These are phyloP conservation scores for Xylona heveae DNA, from an alignment of 495 filamentous ascomycete genomes.

Conservation along the genomic window DNA sequence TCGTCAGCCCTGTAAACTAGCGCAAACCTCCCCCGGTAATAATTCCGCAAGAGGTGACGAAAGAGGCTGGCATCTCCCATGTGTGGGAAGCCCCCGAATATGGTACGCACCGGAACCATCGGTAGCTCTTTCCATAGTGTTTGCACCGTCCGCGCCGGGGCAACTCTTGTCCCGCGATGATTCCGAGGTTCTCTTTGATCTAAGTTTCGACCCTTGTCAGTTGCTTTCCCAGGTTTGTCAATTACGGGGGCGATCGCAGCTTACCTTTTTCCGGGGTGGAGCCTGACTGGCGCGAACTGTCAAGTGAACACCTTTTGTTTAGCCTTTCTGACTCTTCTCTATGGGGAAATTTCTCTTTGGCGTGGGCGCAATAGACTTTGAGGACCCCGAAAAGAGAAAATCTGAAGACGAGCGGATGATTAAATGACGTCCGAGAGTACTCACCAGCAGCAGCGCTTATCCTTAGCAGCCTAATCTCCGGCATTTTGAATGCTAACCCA, in stretches of 20 bases:
- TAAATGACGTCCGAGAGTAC: constrained; percentile 3
- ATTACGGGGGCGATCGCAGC: too few relatives aligned
- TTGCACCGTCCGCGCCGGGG: constrained; percentile 51
- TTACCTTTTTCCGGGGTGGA: constrained; percentile 30
- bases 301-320: background rate
- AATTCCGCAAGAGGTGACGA: too few relatives aligned
- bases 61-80: background rate
- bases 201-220: too few relatives aligned
- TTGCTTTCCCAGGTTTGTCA: background rate
- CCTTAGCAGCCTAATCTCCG: constrained; percentile 59
- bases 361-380: too few relatives aligned
- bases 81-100: constrained; percentile 4
- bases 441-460: constrained; percentile 33
- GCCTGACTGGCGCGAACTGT: constrained; percentile 17
- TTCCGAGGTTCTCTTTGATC: constrained; percentile 48
- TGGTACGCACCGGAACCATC: constrained; percentile 61
- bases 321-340: too few relatives aligned
- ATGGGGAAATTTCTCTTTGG: too few relatives aligned
- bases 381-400: constrained; percentile 10
- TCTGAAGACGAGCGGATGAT: constrained; percentile 1
- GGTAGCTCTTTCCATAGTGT: constrained; percentile 62
- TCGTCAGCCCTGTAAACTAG: too few relatives aligned
- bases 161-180: constrained; percentile 60
- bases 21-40: too few relatives aligned
- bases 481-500: constrained; percentile 38